Percentiles rank a stretch among this genome's conserved stretches.
Conservation (phyloP, 768 basidiomycete genomes). For the Lyophyllum atratum region DNA sequence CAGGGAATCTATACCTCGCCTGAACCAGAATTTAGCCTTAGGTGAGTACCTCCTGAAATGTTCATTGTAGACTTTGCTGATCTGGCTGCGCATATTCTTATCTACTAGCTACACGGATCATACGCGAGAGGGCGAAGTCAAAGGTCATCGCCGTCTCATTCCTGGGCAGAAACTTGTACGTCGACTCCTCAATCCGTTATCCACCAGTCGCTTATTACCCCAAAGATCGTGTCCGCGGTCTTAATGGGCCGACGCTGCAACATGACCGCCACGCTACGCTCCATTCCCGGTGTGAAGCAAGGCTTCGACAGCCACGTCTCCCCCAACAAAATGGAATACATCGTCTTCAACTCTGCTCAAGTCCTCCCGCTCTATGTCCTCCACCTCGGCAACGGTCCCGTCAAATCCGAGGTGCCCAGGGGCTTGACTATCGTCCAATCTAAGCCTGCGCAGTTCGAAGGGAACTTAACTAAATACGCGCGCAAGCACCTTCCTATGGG, state of each 20-base stretch:
- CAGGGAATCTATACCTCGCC: conserved; percentile 12
- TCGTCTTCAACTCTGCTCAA: conserved; percentile 3
- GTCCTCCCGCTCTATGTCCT: conserved; percentile 6
- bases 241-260: conserved; percentile 5
- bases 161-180: too few relatives aligned
- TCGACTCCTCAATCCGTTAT: neutral
- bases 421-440: neutral
- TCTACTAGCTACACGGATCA: conserved; percentile 10
- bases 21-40: conserved; percentile 5
- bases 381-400: neutral
- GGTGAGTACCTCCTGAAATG: neutral
- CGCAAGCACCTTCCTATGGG: conserved; percentile 13
- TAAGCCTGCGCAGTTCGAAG: too few relatives aligned
- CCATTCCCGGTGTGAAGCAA: neutral
- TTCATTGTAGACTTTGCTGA: neutral
- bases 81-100: too few relatives aligned
- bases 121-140: neutral
- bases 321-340: neutral
- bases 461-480: conserved; percentile 6
- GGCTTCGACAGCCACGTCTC: conserved; percentile 6
- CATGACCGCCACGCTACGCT: neutral
- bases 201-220: neutral
- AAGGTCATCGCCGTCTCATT: neutral
- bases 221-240: conserved; percentile 6
- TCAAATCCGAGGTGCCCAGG: neutral